Evolutionary conservation across 164 flowering plant species (phyloP), one percentile per base, ranked within the genome.

Genomic region (Warburgia ugandensis): DNA sequence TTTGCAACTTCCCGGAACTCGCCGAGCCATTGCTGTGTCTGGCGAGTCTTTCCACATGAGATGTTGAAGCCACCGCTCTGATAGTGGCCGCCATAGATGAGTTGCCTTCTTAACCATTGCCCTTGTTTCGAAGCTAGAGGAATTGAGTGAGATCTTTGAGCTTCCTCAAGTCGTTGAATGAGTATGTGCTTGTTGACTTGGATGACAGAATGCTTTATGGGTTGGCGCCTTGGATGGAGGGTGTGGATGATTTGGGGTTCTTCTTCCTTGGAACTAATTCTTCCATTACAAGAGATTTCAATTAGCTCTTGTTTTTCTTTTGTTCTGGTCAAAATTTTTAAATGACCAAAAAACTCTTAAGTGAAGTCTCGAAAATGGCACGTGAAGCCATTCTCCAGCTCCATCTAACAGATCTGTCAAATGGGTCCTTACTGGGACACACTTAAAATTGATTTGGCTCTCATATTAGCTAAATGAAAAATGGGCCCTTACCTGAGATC

Each of bases 1-100:
- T 77, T 10, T 79, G 84, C 35, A 87, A 84, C 41, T 87, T 84
- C 64, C 96, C 96, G 1, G 68, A 81, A 12, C 80, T 81, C 58
- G 78, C 72, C 25, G 63, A 28, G 9, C 52, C 62, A 2, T 59
- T 84, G 0, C 92, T 92, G 20, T 77, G 84, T 0, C 88, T 92
- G 0, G 75, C 52, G 0, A 65, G 87, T 0, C 62, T 61, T 0
- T 55, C 76, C 1, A 84, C 87, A 0, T 71, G 77, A 2, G 87
- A 86, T 52, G 62, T 86, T 12, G 89, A 83, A 32, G 80, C 76
- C 0, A 92, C 95, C 0, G 95, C 95, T 0, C 69, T 81, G 0
- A 67, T 73, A 27, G 96, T 94, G 0, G 96, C 96, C 0, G 62
- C 78, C 11, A 83, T 86, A 92, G 73, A 68, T 40, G 32, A 68